phyloP scores from a whole-genome alignment of 306 rosid genomes.

The Medicago arabica region DNA sequence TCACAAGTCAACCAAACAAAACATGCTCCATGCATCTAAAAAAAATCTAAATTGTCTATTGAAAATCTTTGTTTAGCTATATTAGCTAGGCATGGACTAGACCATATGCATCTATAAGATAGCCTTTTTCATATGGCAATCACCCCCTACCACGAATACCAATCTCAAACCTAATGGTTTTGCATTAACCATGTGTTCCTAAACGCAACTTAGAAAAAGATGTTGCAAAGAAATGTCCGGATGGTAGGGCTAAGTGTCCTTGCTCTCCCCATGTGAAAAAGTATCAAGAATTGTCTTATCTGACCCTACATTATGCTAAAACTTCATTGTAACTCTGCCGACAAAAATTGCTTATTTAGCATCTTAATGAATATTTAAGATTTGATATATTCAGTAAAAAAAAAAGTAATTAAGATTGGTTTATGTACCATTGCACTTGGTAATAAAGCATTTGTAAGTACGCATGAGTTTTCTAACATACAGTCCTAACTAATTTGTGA shows the following conservation, averaged over 20 bases:
- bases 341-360: slow-evolving; percentile 27
- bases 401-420: not conserved
- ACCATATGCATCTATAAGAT: no score
- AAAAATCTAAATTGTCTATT: no score
- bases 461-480: no score
- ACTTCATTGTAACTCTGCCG: slow-evolving; percentile 38
- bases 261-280: slow-evolving; percentile 38
- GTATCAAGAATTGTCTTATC: slow-evolving; percentile 1
- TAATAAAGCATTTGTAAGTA: not conserved
- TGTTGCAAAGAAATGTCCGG: not conserved
- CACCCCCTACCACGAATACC: no score
- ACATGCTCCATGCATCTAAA: no score
- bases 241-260: slow-evolving; percentile 34
- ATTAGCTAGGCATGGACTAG: not conserved
- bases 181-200: slow-evolving; percentile 7
- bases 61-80: no score
- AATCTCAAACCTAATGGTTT: no score
- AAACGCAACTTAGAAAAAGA: slow-evolving; percentile 14
- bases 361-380: not conserved
- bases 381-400: not conserved
- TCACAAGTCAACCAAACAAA: no score
- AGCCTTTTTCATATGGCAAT: no score
- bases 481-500: no score
- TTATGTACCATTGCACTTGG: not conserved
- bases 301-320: slow-evolving; percentile 22